Base-by-base conservation (phyloP, 1,139 yeast species). In the Pichia inconspicua region DNA sequence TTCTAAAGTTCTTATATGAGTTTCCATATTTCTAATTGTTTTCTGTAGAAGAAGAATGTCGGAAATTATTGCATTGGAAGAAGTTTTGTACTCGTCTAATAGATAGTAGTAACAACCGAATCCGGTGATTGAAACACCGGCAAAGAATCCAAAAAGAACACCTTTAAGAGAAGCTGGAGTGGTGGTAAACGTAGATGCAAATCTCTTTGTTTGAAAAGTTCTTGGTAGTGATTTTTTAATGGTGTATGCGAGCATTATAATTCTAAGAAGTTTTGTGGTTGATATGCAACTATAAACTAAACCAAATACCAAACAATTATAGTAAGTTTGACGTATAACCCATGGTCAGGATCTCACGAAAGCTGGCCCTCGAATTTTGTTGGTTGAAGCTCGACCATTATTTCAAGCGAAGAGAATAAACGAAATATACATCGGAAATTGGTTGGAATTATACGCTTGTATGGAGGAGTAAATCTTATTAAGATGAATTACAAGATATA, bases 81-180 rank as follows among this genome's bases (percentile, higher is more conserved):
- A 78, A 51, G 75, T 70, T 61, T 83, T 80, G 73, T 84, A 85
- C 65, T 84, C 87, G 59, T 85, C 94, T 52, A 86, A 69, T 56
- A 86, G 72, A 66, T 85, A 87, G 66, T 79, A 83, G 70, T 86
- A 87, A 12, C 92, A 81, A 10, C 78, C 86, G 48, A 76, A 77
- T 2, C 95, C 92, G 27, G 95, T 83, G 53, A 74, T 66, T 25
- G 87, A 73, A 41, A 84, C 84, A 42, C 96, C 96, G 38, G 82
- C 71, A 52, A 87, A 73, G 66, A 87, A 87, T 2, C 96, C 96
- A 48, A 82, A 66, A 46, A 82, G 66, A 4, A 84, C 84, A 14
- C 87, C 89, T 63, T 82, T 78, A 58, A 83, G 71, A 28, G 66
- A 61, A 17, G 63, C 56, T 32, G 53, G 52, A 40, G 49, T 55